Conservation (phyloP, 768 basidiomycete genomes). For the Lactifluus volemus region DNA sequence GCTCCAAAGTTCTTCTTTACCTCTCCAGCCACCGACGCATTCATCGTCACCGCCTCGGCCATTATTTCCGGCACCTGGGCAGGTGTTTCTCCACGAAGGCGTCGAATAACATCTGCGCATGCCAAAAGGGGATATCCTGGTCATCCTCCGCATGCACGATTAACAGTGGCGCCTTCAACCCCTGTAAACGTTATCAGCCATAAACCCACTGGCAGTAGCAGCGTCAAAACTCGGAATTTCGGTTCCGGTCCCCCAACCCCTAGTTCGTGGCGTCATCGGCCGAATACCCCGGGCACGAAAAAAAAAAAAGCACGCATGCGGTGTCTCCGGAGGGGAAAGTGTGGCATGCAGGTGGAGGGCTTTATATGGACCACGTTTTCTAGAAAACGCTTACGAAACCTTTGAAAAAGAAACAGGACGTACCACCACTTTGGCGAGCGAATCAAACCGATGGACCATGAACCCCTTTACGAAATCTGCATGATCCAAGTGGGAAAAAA, state of each 20-base stretch:
- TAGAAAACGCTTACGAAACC: not conserved
- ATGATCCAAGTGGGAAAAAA: not conserved
- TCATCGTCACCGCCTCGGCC: conserved; percentile 21
- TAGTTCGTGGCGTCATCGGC: not conserved
- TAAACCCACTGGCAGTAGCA: not conserved
- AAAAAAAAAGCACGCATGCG: not conserved
- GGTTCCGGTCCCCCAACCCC: not conserved
- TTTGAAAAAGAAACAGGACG: conserved; percentile 18
- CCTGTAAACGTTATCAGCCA: conserved; percentile 30
- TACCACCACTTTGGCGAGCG: conserved; percentile 53
- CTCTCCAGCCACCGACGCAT: conserved; percentile 27
- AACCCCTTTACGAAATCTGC: conserved; percentile 49
- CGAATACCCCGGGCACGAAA: not conserved
- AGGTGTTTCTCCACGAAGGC: conserved; percentile 55
- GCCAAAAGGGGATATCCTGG: conserved; percentile 59
- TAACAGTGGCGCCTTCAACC: conserved; percentile 57
- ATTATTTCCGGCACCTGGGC: conserved; percentile 32
- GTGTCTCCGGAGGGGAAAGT: not conserved
- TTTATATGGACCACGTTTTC: not conserved
- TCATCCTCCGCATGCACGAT: conserved; percentile 73
- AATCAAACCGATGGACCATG: conserved; percentile 53
- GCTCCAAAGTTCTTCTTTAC: conserved; percentile 35
- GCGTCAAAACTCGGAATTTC: not conserved
- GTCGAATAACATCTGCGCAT: conserved; percentile 61
- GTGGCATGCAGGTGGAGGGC: not conserved